Evolutionary conservation across 345 rosid genomes (phyloP), one percentile per base, ranked within the genome.

Genomic region (Acer negundo): DNA sequence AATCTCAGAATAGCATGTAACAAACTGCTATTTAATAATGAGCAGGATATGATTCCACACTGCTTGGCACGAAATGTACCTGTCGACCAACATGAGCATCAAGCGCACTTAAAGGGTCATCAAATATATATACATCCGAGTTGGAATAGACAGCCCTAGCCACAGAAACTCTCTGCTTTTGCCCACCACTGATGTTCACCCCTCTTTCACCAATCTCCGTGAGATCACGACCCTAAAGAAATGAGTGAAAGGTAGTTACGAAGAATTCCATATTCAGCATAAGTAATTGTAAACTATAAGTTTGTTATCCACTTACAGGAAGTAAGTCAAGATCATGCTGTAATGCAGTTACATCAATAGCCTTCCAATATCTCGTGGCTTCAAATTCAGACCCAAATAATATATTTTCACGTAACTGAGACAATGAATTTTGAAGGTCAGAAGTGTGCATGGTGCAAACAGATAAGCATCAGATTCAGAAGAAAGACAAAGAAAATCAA

Each of bases 191-290:
- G 40, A 96, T 91, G 84, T 96, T 96, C 66, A 96, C 99, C 76
- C 99, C 99, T 81, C 99, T 92, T 84, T 96, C 99, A 76, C 98
- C 99, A 80, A 96, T 96, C 89, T 96, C 99, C 0, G 98, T 89
- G 71, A 88, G 85, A 89, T 96, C 99, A 78, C 86, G 92, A 17
- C 93, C 97, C 99, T 96, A 83, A 72, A 74, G 72, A 80, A 44
- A 62, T 6, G 20, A 38, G 64, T 28, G 28, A 47, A 51, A 76
- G 35, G 35, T 56, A 72, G 64, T 82, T 76, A 78, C 31, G 35
- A 46, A 67, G 58, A 66, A 77, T 76, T 68, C 62, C 69, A 66
- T 26, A 71, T 35, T 38, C 49, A 35, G 63, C 61, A 56, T 16
- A 55, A 38, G 42, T 67, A 56, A 80, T 19, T 56, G 31, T 49